These are phyloP conservation scores for Mesembryanthemum crystallinum DNA, from an alignment of 148 eudicot genomes.

Conservation along the genomic window DNA sequence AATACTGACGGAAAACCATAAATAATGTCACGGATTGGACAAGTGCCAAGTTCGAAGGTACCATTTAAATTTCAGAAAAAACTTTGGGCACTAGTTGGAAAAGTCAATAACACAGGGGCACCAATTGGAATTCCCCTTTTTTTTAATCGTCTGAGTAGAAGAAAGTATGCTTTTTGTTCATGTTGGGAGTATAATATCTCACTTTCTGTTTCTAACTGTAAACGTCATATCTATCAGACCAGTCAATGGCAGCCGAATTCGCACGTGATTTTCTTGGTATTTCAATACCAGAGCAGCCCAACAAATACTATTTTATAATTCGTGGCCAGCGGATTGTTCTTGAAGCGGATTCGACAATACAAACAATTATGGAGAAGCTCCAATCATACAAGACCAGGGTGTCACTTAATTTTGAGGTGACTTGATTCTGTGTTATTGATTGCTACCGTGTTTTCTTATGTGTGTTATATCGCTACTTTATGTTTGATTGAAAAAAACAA, in stretches of 20 bases:
- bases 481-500: not conserved
- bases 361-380: constrained; percentile 84
- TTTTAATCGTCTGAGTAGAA: not conserved
- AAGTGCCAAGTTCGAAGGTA: too few species aligned
- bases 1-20: too few species aligned
- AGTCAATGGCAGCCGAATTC: constrained; percentile 50
- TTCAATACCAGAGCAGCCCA: constrained; percentile 69
- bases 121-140: too few species aligned
- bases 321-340: constrained; percentile 72
- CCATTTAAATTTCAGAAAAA: too few species aligned
- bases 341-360: constrained; percentile 76
- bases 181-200: not conserved
- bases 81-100: too few species aligned
- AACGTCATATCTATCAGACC: constrained; percentile 39
- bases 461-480: not conserved
- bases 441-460: not conserved
- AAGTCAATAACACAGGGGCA: too few species aligned
- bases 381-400: constrained; percentile 86
- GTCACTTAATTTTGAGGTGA: constrained; percentile 84
- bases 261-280: constrained; percentile 83
- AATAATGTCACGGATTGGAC: too few species aligned
- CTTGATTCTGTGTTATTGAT: not conserved
- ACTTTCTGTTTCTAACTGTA: not conserved
- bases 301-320: constrained; percentile 74
- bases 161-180: not conserved